Base-by-base conservation (phyloP, 164 flowering plant species). In the Platanus orientalis region DNA sequence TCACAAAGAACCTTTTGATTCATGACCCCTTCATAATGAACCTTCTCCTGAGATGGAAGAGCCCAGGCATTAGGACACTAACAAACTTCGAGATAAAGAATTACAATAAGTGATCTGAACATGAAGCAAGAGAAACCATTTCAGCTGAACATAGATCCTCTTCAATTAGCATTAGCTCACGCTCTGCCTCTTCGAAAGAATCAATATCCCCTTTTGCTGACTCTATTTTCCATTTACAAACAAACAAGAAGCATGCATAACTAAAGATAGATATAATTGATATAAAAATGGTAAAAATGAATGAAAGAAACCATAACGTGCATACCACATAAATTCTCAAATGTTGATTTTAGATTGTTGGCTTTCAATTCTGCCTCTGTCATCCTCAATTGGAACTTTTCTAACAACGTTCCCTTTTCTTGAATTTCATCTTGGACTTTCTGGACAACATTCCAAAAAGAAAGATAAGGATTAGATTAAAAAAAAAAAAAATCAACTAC, bases 161-260 rank as follows among this genome's bases (percentile, higher is more conserved):
- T 71, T 85, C 90, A 49, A 88, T 77, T 59, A 55, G 28, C 70
- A 75, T 65, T 54, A 92, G 57, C 47, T 83, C 79, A 19, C 58
- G 56, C 57, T 84, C 94, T 40, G 90, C 92, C 65, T 80, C 65
- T 62, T 79, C 84, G 63, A 85, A 79, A 60, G 88, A 84, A 74
- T 82, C 79, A 68, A 86, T 68, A 30, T 89, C 97, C 53, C 61
- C 83, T 69, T 83, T 88, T 60, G 92, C 89, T 17, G 91, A 92
- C 59, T 88, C 99, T 95, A 55, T 36, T 36, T 66, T 63, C 59
- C 36, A 6, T 55, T 39, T 23, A 47, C 51, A 20, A 45, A 23
- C 40, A 25, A 36, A 47, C 42, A 59, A 58, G 36, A 64, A 17
- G 24, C 29, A 61, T 29, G 30, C 17, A 61, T 16, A 60, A 26